Base-by-base conservation (phyloP, 805 yeast genomes). In the Pichia exigua region DNA sequence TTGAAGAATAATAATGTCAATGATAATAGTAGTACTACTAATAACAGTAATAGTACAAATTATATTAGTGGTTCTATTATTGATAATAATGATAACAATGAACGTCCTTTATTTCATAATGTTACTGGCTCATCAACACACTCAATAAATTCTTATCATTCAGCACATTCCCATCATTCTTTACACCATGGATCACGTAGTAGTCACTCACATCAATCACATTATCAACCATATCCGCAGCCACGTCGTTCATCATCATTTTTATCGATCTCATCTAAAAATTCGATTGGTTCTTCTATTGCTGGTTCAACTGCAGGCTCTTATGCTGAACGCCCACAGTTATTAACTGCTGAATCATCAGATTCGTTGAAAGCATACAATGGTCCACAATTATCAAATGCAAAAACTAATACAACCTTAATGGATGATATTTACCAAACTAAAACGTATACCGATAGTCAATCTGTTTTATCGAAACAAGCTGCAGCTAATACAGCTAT, bases 381-480 rank as follows among this genome's bases (percentile, higher is more conserved):
- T 7, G 59, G 55, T 39, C 61, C 61, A 45, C 61, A 56, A 42
- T 49, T 66, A 30, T 57, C 66, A 1, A 67, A 65, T 44, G 50
- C 68, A 2, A 65, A 65, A 48, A 66, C 70, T 2, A 65, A 67
- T 50, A 61, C 69, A 13, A 65, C 71, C 1, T 48, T 66, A 18
- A 65, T 65, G 66, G 68, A 64, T 44, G 71, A 65, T 45, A 48
- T 65, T 17, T 65, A 66, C 52, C 65, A 61, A 52, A 58, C 67
- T 2, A 65, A 59, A 46, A 65, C 69, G 1, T 65, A 62, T 40
- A 65, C 69, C 0, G 68, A 59, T 44, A 42, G 53, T 17, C 57
- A 50, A 50, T 48, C 51, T 7, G 39, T 43, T 5, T 27, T 17
- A 27, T 22, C 48, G n/a, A 49, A 46, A 40, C 30, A 42, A 17